Evolutionary conservation across 768 basidiomycete genomes (phyloP), one percentile per base, ranked within the genome.

Genomic region (Phaffia tasmanica): DNA sequence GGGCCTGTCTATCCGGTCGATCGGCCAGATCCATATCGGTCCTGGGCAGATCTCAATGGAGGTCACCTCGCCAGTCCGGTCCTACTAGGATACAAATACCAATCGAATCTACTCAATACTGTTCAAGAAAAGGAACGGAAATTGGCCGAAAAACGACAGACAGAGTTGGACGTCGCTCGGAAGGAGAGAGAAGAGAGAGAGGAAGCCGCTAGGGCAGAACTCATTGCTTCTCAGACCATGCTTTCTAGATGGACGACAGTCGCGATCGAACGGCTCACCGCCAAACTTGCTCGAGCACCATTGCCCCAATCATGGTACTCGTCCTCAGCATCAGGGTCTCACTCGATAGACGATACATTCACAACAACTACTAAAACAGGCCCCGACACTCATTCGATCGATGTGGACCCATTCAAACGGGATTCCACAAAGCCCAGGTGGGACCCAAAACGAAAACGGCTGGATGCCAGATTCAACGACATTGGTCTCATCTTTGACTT

Each of bases 401-500:
- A 19, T 19, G 35, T 18, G 15, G 8, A 46, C 14, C 59, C 59
- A 27, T 15, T 42, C 9, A 18, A 46, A 15, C 59, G 16, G 11
- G 29, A 46, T 16, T 14, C 25, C 15, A 25, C 55, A 25, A 57
- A 57, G 55, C 23, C 61, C 49, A 62, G 61, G n/a, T 62, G 61
- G 61, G 61, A 62, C 61, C 21, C 47, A n/a, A n/a, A 62, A 16
- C 16, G 14, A 21, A 62, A 25, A 7, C 23, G 61, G 23, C 15
- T 62, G 14, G 61, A 62, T 32, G 29, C 53, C 27, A 27, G 61
- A 27, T 29, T 51, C n/a, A 32, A 42, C 16, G 61, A 51, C 16
- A 51, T 62, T 23, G 61, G 61, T 18, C 53, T 49, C 47, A 32
- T 62, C n/a, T 25, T 62, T 3, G 61, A 62, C 18, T 62, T 62